phyloP scores from a whole-genome alignment of 352 stramenopile genomes.

The Globisporangium paddicum region DNA sequence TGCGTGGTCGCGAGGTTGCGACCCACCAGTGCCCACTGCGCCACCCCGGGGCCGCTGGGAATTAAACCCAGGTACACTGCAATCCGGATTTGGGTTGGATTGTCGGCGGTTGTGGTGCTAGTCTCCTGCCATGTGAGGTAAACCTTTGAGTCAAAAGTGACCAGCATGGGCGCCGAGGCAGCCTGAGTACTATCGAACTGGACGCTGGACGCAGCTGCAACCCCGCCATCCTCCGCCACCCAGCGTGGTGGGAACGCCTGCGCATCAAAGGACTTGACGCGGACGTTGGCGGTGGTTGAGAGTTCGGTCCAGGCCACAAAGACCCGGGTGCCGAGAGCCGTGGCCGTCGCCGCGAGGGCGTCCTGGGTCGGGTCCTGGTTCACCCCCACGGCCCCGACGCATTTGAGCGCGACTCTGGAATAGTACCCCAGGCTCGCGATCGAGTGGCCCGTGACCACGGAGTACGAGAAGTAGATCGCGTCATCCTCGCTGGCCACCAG shows the following conservation, averaged over 20 bases:
- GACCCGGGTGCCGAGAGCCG: slow-evolving; percentile 26
- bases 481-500: slow-evolving; percentile 36
- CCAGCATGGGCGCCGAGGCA: slow-evolving; percentile 25
- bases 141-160: slow-evolving; percentile 23
- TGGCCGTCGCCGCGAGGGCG: slow-evolving; percentile 18
- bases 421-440: slow-evolving; percentile 34
- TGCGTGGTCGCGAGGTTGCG: slow-evolving; percentile 9
- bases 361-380: slow-evolving; percentile 38
- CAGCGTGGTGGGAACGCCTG: slow-evolving; percentile 26
- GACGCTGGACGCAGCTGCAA: slow-evolving; percentile 17
- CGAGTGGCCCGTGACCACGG: slow-evolving; percentile 34
- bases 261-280: slow-evolving; percentile 36
- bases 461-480: slow-evolving; percentile 51
- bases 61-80: slow-evolving; percentile 23
- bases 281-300: slow-evolving; percentile 31
- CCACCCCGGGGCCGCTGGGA: slow-evolving; percentile 14
- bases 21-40: slow-evolving; percentile 42
- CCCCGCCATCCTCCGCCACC: slow-evolving; percentile 40
- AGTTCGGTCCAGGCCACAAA: slow-evolving; percentile 50
- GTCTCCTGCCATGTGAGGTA: slow-evolving; percentile 57
- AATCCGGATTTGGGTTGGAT: slow-evolving; percentile 46
- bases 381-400: slow-evolving; percentile 31
- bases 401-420: slow-evolving; percentile 38
- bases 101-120: slow-evolving; percentile 14
- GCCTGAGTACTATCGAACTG: slow-evolving; percentile 42